phyloP scores from a whole-genome alignment of 2,329 filamentous ascomycete genomes.

The Cytospora piceicola region DNA sequence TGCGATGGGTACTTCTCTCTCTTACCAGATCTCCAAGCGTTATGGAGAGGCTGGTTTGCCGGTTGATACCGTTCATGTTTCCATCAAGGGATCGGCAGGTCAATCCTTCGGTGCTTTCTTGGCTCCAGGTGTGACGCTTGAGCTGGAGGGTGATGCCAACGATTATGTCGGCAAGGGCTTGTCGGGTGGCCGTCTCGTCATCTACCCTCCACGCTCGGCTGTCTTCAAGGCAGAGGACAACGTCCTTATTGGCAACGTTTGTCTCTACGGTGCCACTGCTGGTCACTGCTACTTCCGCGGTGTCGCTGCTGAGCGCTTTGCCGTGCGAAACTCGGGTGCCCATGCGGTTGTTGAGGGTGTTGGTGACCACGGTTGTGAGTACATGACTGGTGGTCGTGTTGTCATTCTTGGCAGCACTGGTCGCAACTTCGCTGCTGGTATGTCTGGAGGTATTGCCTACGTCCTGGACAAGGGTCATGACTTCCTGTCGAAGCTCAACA shows the following conservation, averaged over 20 bases:
- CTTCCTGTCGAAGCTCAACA: constrained; percentile 92
- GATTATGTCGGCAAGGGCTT: constrained; percentile 97
- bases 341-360: constrained; percentile 96
- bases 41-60: constrained; percentile 89
- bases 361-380: constrained; percentile 96
- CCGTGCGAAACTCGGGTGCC: constrained; percentile 93
- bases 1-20: constrained; percentile 88
- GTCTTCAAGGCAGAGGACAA: constrained; percentile 98
- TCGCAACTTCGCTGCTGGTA: constrained; percentile 96
- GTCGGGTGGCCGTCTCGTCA: constrained; percentile 87
- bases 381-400: constrained; percentile 96
- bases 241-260: constrained; percentile 89
- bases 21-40: constrained; percentile 92
- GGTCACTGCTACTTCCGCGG: constrained; percentile 97
- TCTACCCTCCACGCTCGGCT: constrained; percentile 88
- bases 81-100: constrained; percentile 93
- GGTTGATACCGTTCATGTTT: constrained; percentile 91
- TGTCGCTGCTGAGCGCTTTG: constrained; percentile 94
- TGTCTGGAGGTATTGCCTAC: constrained; percentile 98
- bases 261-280: constrained; percentile 89
- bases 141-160: constrained; percentile 94
- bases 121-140: constrained; percentile 88
- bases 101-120: constrained; percentile 96
- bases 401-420: constrained; percentile 86
- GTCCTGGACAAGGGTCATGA: constrained; percentile 88